A percentile compares a stretch with the other conserved stretches of the same genome.
Conservation (phyloP, 441 rosid species). For the Populus hybrid region DNA sequence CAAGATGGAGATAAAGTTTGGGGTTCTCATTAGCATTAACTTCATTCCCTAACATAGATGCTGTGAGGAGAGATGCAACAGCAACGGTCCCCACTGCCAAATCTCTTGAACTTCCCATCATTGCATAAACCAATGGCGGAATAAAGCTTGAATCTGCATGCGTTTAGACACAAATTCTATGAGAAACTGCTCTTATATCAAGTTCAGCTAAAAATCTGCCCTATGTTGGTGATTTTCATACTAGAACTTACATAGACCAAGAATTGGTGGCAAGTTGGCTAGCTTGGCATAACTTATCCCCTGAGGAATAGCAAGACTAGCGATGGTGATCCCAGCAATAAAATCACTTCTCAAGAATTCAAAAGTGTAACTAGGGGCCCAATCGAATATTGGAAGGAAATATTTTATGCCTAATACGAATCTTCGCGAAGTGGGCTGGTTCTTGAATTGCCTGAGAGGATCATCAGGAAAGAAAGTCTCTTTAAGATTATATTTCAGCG, state of each 20-base stretch:
- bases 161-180: not conserved
- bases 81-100: constrained; percentile 95
- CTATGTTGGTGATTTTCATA: not conserved
- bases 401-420: constrained; percentile 54
- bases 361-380: constrained; percentile 79
- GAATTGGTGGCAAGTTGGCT: constrained; percentile 93
- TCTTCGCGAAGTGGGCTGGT: constrained; percentile 44
- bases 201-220: not conserved
- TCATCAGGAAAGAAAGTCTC: constrained; percentile 95
- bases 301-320: constrained; percentile 93
- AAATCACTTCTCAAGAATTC: constrained; percentile 70
- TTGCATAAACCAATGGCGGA: constrained; percentile 84
- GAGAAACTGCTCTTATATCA: not conserved
- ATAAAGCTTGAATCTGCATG: constrained; percentile 82
- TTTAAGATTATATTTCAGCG: constrained; percentile 60
- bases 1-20: constrained; percentile 78
- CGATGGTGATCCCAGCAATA: constrained; percentile 82
- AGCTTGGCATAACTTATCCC: constrained; percentile 94
- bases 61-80: constrained; percentile 71
- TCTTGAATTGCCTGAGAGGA: constrained; percentile 83
- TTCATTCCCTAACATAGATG: constrained; percentile 69
- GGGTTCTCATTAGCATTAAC: constrained; percentile 66
- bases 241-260: constrained; percentile 74
- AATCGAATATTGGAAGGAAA: constrained; percentile 67
- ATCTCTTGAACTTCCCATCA: constrained; percentile 93